These are phyloP conservation scores for Dipteronia dyeriana DNA, from an alignment of 345 rosid species.

Conservation along the genomic window DNA sequence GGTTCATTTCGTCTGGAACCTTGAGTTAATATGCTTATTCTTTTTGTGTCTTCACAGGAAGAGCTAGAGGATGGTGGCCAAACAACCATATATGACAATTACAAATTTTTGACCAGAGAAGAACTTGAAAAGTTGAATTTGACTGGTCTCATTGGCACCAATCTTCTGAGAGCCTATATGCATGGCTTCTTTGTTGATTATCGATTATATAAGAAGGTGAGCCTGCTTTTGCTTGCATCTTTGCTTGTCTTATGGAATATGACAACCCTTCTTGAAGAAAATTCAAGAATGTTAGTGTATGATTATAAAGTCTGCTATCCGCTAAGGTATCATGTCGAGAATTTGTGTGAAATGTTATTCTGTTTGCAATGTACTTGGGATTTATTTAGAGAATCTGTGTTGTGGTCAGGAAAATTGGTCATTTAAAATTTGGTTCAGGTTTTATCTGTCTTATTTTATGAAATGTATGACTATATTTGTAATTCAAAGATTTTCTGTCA, in stretches of 20 bases:
- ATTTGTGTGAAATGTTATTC: not conserved
- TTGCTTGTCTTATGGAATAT: not conserved
- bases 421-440: not conserved
- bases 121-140: constrained; percentile 82
- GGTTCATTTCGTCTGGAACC: not conserved
- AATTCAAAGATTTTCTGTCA: not conserved
- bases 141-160: constrained; percentile 84
- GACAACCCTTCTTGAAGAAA: not conserved
- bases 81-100: constrained; percentile 79
- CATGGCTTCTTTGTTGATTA: constrained; percentile 88
- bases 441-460: not conserved
- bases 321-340: not conserved
- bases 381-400: not conserved
- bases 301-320: not conserved
- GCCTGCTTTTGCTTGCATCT: not conserved
- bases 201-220: constrained; percentile 77
- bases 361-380: not conserved
- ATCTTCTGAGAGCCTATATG: constrained; percentile 89
- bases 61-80: constrained; percentile 89
- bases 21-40: constrained; percentile 5
- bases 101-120: constrained; percentile 81
- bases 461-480: not conserved
- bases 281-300: not conserved
- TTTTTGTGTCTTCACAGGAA: constrained; percentile 56
- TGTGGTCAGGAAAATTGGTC: not conserved